Evolutionary conservation across 2,329 filamentous ascomycete genomes (phyloP), one percentile per base, ranked within the genome.

Genomic region (Escovopsis sp.): DNA sequence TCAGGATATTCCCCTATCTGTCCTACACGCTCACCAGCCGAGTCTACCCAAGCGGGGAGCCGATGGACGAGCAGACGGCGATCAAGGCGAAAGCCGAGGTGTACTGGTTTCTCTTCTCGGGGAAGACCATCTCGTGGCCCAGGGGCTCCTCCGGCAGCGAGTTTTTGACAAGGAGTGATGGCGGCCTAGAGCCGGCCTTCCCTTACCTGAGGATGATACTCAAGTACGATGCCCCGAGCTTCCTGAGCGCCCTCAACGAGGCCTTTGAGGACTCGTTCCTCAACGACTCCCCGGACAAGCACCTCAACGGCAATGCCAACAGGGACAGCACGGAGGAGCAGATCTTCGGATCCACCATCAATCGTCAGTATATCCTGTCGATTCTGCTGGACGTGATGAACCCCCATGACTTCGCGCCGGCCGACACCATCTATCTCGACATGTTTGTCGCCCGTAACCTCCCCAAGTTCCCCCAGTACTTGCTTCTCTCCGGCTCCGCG

Each of bases 371-470:
- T 48, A 76, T 98, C 40, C 71, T 94, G 44, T 88, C 83, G 32
- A 92, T 94, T 38, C 62, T 98, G 39, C 68, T 93, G 10, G 86
- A 94, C 53, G 79, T 94, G 19, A 93, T 98, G 84, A 81, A 77
- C 34, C 62, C 74, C 1, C 64, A 69, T 4, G 74, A 82, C 32
- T 96, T 94, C 55, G 71, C 76, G 1, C 58, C 76, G 0, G 74
- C 81, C 41, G 86, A 96, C 50, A 87, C 82, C 11, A 83, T 98
- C 37, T 98, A 94, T 55, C 70, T 98, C 31, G 86, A 98, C 57
- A 98, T 98, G 86, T 98, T 98, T 51, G 81, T 98, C 51, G 88
- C 90, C 14, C 76, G 90, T 37, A 98, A 94, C 52, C 62, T 98
- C 34, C 84, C 92, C 4, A 98, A 98, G 54, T 98, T 94, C 50